Conservation (phyloP, 805 yeast genomes). For the Yarrowia osloensis region DNA sequence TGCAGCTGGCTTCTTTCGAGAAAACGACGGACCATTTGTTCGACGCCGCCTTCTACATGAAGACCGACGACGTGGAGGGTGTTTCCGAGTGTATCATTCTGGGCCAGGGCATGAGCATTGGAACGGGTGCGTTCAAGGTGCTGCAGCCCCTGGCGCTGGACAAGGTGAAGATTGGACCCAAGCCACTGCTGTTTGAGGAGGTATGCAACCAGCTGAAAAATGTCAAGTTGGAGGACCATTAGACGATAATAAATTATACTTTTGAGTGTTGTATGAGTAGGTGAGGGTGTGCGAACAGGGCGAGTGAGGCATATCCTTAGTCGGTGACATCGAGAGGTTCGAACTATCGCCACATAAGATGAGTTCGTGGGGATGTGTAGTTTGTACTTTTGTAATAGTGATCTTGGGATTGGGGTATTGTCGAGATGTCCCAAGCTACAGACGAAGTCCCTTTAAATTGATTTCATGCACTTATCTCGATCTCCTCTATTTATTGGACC, state of each 20-base stretch:
- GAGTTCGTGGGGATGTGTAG: no score
- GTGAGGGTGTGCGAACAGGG: no score
- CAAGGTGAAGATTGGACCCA: slow-evolving; percentile 39
- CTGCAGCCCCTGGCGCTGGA: slow-evolving; percentile 41
- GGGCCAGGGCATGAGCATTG: slow-evolving; percentile 97
- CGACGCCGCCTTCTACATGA: slow-evolving; percentile 98
- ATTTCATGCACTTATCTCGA: no score
- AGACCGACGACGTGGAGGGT: slow-evolving; percentile 93
- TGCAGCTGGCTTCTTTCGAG: slow-evolving; percentile 95
- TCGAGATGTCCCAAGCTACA: no score
- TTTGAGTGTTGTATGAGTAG: no score
- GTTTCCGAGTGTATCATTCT: slow-evolving; percentile 96
- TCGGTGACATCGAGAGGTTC: no score
- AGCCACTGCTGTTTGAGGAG: slow-evolving; percentile 52
- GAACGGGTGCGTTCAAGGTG: slow-evolving; percentile 94
- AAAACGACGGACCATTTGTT: slow-evolving; percentile 97
- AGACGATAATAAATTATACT: neutral
- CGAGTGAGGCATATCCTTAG: no score
- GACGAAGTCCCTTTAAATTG: no score
- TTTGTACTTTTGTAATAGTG: no score
- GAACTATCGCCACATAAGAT: no score
- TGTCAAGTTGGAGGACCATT: slow-evolving; percentile 3
- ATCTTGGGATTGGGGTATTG: no score
- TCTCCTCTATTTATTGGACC: no score
- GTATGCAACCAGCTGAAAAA: slow-evolving; percentile 12